Conservation (phyloP, 1,284 basidiomycete species). For the Dichomitus squalens region DNA sequence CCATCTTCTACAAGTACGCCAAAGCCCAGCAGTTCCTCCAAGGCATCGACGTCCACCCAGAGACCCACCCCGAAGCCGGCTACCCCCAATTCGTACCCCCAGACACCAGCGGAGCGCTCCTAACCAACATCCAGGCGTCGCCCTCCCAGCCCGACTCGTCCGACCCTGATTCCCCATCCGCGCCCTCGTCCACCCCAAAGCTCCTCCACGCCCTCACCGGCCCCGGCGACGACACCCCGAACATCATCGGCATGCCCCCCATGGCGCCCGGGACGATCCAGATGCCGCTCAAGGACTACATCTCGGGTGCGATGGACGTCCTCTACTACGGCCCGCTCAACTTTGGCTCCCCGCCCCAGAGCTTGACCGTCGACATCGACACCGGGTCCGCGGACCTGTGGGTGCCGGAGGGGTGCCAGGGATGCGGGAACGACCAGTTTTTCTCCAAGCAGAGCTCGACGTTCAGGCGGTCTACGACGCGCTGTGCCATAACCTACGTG, state of each 20-base stretch:
- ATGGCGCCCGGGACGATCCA: conserved; percentile 12
- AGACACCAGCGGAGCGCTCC: background rate
- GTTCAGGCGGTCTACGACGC: conserved; percentile 34
- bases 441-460: conserved; percentile 42
- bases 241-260: conserved; percentile 20
- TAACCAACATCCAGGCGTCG: background rate
- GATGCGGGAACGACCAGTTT: conserved; percentile 44
- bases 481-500: conserved; percentile 60
- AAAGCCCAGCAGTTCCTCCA: conserved; percentile 37
- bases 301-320: conserved; percentile 42
- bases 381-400: conserved; percentile 65
- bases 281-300: conserved; percentile 43
- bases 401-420: conserved; percentile 45
- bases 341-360: conserved; percentile 51
- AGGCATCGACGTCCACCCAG: conserved; percentile 38
- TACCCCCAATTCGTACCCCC: conserved; percentile 31
- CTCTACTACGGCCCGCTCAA: conserved; percentile 52
- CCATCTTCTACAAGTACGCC: conserved; percentile 41
- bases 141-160: background rate
- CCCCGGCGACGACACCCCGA: conserved; percentile 1
- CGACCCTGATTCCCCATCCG: background rate
- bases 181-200: background rate
- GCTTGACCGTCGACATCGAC: conserved; percentile 53
- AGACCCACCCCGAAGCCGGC: conserved; percentile 29
- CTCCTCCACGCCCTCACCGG: conserved; percentile 7